Conservation (phyloP, 2,329 filamentous ascomycete genomes). For the Talaromyces sp. region DNA sequence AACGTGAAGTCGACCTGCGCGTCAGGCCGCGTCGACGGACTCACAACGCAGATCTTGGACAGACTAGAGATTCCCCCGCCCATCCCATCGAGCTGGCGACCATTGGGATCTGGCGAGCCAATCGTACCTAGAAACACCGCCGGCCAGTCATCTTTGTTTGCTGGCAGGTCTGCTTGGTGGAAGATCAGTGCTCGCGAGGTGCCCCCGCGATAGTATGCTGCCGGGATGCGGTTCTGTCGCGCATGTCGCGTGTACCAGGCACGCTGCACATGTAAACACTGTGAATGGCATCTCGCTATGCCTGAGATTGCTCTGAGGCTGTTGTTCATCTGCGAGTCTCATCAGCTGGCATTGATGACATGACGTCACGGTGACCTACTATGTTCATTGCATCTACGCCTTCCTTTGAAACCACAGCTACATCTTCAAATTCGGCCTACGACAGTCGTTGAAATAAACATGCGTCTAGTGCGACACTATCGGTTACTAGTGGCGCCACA, state of each 20-base stretch:
- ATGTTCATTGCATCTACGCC: background rate
- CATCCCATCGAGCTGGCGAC: slow-evolving; percentile 66
- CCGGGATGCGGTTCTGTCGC: slow-evolving; percentile 36
- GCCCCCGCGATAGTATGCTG: slow-evolving; percentile 61
- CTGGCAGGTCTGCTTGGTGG: slow-evolving; percentile 47
- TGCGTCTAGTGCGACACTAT: background rate
- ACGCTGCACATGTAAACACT: background rate
- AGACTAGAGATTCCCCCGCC: slow-evolving; percentile 64
- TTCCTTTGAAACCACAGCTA: background rate
- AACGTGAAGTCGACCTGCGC: slow-evolving; percentile 67
- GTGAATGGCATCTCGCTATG: background rate
- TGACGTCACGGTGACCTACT: background rate
- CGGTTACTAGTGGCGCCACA: background rate
- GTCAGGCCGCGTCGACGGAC: slow-evolving; percentile 41
- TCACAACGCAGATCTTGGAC: slow-evolving; percentile 65
- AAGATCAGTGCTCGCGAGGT: slow-evolving; percentile 65
- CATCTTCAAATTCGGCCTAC: background rate
- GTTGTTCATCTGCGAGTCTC: background rate
- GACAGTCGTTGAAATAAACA: background rate
- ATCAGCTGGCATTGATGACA: background rate
- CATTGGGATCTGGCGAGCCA: slow-evolving; percentile 60
- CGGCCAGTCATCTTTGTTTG: slow-evolving; percentile 41
- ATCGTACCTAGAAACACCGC: slow-evolving; percentile 55
- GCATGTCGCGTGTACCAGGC: background rate
- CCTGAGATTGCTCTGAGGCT: background rate